phyloP scores from a whole-genome alignment of 2,329 filamentous ascomycete genomes.

The Sphaerostilbella broomeana region DNA sequence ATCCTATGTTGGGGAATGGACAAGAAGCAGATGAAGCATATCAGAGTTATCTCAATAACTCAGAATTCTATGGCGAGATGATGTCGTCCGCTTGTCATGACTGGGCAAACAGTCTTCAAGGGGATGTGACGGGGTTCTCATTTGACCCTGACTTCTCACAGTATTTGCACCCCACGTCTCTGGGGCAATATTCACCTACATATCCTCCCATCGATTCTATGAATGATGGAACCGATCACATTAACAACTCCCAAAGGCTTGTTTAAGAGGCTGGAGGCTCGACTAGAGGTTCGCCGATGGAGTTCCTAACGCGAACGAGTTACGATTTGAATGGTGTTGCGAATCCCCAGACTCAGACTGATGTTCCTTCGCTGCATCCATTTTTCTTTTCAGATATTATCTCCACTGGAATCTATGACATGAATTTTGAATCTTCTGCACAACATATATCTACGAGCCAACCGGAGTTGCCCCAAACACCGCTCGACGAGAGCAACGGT shows the following conservation, averaged over 20 bases:
- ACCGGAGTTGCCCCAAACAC: no score
- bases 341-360: neutral
- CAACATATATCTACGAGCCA: neutral
- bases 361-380: neutral
- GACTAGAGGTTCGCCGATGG: slow-evolving; percentile 1
- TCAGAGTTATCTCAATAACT: no score
- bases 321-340: neutral
- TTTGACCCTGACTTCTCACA: neutral
- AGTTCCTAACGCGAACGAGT: slow-evolving; percentile 3
- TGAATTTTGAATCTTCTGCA: neutral
- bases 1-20: slow-evolving; percentile 5
- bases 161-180: neutral
- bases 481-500: no score
- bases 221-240: neutral
- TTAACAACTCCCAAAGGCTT: neutral
- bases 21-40: no score
- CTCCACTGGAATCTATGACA: neutral
- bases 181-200: neutral
- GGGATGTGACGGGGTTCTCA: neutral
- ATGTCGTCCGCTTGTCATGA: no score
- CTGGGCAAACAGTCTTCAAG: no score
- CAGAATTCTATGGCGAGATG: no score
- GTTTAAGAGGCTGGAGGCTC: slow-evolving; percentile 4
- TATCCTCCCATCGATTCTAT: no score
- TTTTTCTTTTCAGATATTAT: slow-evolving; percentile 1